phyloP scores from a whole-genome alignment of 495 filamentous ascomycete genomes.

The Aspergillus ostianus region DNA sequence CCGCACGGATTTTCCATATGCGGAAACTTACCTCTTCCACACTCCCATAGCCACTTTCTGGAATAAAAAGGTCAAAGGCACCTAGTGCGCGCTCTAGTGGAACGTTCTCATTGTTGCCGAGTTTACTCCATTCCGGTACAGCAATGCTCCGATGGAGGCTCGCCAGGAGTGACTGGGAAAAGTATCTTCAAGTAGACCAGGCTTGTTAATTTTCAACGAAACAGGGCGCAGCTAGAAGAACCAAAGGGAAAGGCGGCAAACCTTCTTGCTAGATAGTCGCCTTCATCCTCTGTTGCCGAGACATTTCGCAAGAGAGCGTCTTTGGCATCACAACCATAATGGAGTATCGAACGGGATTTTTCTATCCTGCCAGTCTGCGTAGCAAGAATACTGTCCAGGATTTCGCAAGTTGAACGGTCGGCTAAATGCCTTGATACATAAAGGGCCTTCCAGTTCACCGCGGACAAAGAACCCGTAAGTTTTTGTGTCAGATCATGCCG shows the following conservation, averaged over 20 bases:
- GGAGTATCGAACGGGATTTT: conserved; percentile 65
- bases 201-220: conserved; percentile 13
- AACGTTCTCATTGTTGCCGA: conserved; percentile 50
- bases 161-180: conserved; percentile 67
- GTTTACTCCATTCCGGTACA: conserved; percentile 68
- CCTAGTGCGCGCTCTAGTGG: conserved; percentile 73
- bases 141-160: conserved; percentile 80
- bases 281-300: conserved; percentile 51
- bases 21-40: conserved; percentile 61
- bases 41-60: conserved; percentile 67
- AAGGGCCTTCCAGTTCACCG: conserved; percentile 73
- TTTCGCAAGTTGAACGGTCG: conserved; percentile 52
- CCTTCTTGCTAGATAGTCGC: conserved; percentile 82
- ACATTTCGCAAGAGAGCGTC: conserved; percentile 73
- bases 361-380: conserved; percentile 66
- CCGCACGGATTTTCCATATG: background rate
- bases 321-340: conserved; percentile 82
- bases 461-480: conserved; percentile 46
- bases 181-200: conserved; percentile 55
- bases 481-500: conserved; percentile 63
- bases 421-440: conserved; percentile 58
- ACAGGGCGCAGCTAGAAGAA: conserved; percentile 1
- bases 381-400: conserved; percentile 69
- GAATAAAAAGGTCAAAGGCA: conserved; percentile 84
- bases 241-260: conserved; percentile 34